Conservation (phyloP, 2,329 filamentous ascomycete species). For the Acrodontium crateriforme region DNA sequence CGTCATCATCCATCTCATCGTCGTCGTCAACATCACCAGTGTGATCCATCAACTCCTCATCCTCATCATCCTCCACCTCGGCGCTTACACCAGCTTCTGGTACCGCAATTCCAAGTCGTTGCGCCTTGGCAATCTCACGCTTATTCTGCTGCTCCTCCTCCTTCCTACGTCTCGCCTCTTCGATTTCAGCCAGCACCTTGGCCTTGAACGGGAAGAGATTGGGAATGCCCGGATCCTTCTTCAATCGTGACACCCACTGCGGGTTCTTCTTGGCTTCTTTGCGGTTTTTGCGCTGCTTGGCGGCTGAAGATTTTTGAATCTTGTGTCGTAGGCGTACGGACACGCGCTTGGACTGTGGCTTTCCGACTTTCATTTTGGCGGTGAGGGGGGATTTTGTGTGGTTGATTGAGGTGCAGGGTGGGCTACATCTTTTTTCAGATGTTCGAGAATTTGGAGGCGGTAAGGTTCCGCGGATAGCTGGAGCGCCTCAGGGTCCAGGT, state of each 20-base stretch:
- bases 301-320: constrained; percentile 80
- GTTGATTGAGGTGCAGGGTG: too few relatives aligned
- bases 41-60: constrained; percentile 31
- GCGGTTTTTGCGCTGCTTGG: constrained; percentile 80
- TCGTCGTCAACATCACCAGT: constrained; percentile 30
- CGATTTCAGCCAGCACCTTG: constrained; percentile 84
- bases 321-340: constrained; percentile 85
- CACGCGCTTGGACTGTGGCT: constrained; percentile 87
- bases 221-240: constrained; percentile 96
- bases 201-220: constrained; percentile 98
- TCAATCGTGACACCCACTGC: constrained; percentile 86
- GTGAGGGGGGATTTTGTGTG: too few relatives aligned
- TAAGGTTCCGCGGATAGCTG: too few relatives aligned
- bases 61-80: constrained; percentile 37
- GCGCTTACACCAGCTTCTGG: constrained; percentile 23
- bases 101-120: constrained; percentile 23
- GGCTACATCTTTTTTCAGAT: too few relatives aligned
- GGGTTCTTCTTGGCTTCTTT: constrained; percentile 94
- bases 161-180: constrained; percentile 70
- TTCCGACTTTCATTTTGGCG: constrained; percentile 20
- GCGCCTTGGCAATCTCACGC: constrained; percentile 51
- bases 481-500: too few relatives aligned
- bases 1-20: constrained; percentile 47
- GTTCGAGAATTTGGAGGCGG: too few relatives aligned
- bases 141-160: constrained; percentile 61